A percentile compares a stretch with the other conserved stretches of the same genome.
Conservation (phyloP, 2,329 filamentous ascomycete genomes). For the Diaporthe ilicicola region DNA sequence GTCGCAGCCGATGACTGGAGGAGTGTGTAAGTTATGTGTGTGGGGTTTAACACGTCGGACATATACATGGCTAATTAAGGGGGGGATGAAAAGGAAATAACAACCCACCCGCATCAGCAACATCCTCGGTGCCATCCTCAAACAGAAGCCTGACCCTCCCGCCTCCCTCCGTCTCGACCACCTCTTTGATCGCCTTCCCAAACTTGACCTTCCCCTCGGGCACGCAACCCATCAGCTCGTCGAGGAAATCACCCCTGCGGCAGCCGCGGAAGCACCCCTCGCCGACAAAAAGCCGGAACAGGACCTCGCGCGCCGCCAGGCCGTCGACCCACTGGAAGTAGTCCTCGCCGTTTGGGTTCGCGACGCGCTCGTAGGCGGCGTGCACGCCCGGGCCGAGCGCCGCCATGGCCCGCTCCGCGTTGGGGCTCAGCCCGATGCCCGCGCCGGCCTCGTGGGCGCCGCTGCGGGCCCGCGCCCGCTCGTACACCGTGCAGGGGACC, state of each 20-base stretch:
- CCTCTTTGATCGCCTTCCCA: slow-evolving; percentile 43
- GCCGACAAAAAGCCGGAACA: slow-evolving; percentile 48
- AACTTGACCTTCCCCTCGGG: slow-evolving; percentile 42
- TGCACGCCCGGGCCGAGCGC: slow-evolving; percentile 48
- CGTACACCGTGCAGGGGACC: slow-evolving; percentile 55
- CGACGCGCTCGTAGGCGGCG: slow-evolving; percentile 47
- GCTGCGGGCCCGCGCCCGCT: slow-evolving; percentile 50
- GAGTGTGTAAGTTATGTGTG: neutral
- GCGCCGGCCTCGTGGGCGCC: slow-evolving; percentile 57
- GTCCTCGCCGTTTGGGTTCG: slow-evolving; percentile 50
- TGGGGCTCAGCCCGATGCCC: slow-evolving; percentile 61
- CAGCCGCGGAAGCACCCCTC: slow-evolving; percentile 52
- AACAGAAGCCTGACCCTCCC: slow-evolving; percentile 41
- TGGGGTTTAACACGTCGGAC: too few species aligned
- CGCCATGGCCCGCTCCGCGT: slow-evolving; percentile 56
- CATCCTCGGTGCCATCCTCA: slow-evolving; percentile 41
- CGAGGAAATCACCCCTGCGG: slow-evolving; percentile 49
- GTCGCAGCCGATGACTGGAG: slow-evolving; percentile 67
- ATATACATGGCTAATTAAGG: too few species aligned
- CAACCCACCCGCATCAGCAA: slow-evolving; percentile 44
- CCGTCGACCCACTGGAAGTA: slow-evolving; percentile 55
- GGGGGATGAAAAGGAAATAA: neutral
- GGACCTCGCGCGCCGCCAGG: slow-evolving; percentile 39
- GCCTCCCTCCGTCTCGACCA: slow-evolving; percentile 39
- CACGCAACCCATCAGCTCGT: slow-evolving; percentile 47